Evolutionary conservation across 2,329 filamentous ascomycete genomes (phyloP).

Genomic region (Lachnellula suecica): DNA sequence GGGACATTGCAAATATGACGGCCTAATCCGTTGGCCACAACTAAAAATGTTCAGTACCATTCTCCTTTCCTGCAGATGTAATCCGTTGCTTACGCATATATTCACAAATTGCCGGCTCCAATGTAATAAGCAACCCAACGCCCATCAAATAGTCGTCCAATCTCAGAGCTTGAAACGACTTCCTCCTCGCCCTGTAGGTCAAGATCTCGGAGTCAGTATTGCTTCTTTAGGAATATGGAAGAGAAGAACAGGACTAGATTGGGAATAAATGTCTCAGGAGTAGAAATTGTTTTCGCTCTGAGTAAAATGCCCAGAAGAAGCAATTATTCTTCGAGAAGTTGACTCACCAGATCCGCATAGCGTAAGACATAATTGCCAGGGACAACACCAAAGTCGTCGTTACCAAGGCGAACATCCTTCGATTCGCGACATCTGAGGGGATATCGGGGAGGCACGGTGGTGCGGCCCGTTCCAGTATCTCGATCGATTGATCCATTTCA

Average conservation of each 20-base stretch:
- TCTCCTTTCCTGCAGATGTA: neutral
- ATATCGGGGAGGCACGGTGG: neutral
- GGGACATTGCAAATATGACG: constrained; percentile 8
- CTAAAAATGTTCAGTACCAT: neutral
- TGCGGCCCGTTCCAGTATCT: neutral
- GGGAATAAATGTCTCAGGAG: no score
- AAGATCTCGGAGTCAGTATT: no score
- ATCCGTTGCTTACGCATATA: constrained; percentile 2
- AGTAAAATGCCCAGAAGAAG: no score
- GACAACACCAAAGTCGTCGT: neutral
- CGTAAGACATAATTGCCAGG: neutral
- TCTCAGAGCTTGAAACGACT: constrained; percentile 1
- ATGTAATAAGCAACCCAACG: constrained; percentile 5
- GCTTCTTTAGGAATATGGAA: no score
- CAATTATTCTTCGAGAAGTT: no score
- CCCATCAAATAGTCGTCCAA: constrained; percentile 10
- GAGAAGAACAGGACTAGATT: no score
- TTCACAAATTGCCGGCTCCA: constrained; percentile 5
- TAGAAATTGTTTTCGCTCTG: no score
- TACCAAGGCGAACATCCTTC: neutral
- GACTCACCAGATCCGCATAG: neutral
- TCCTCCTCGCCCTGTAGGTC: constrained; percentile 4
- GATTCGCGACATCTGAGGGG: constrained; percentile 5
- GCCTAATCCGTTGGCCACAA: constrained; percentile 3
- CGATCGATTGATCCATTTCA: neutral